Evolutionary conservation across 768 basidiomycete species (phyloP), one percentile per base, ranked within the genome.

Genomic region (Pholiota conissans): DNA sequence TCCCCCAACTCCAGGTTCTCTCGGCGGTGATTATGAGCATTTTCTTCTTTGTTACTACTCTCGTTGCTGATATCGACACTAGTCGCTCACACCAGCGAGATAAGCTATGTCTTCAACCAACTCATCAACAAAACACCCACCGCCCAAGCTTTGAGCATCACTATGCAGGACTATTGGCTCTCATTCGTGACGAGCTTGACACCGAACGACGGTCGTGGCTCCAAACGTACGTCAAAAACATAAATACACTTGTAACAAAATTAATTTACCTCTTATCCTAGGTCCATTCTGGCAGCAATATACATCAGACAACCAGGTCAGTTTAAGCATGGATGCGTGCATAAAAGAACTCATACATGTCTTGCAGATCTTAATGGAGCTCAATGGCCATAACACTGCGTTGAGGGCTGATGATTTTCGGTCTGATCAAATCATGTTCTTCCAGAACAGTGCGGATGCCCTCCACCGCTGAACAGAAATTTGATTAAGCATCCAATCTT

Each of bases 121-220:
- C 65, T 66, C 5, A 14, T 39, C 4, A 62, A 69, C 45, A 52
- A 45, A 10, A 63, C 65, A 5, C 56, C 63, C 14, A 50, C 60
- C 20, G 56, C 60, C 6, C 37, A 50, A 30, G 50, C 46, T 2
- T 42, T 73, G 3, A 73, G 73, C 49, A 56, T 46, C 3, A 34
- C 62, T 3, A 73, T 76, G 66, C 65, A 72, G 24, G 72, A 76
- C 52, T 76, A 75, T 47, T 76, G 74, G 75, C 65, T 76, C 7
- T 75, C 75, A 8, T 76, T 75, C 34, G 69, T 69, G 1, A 69
- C 63, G 6, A 69, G 64, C 39, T 47, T 76, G 32, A 63, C 72
- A 52, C 75, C 74, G 1, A 76, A 76, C 59, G 74, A 76, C 49
- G 67, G 67, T 0, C 61, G 61, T 14, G 72, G 73, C 29, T 37